phyloP scores from a whole-genome alignment of 306 rosid species.

The Inga leiocalycina region DNA sequence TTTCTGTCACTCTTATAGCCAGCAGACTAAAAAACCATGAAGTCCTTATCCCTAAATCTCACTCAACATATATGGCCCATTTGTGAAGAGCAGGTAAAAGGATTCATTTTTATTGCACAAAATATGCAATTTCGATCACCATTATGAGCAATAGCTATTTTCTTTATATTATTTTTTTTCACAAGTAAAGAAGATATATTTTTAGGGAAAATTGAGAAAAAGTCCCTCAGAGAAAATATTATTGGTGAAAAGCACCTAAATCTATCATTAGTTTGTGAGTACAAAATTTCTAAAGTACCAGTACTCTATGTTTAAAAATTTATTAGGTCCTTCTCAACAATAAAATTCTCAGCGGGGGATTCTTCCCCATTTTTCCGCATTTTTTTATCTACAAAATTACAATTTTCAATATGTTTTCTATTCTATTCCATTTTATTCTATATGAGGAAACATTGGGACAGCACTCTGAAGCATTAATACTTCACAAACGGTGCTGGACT shows the following conservation, averaged over 20 bases:
- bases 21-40: background rate
- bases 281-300: no score
- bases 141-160: background rate
- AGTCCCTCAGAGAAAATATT: no score
- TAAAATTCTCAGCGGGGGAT: no score
- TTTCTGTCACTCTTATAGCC: no score
- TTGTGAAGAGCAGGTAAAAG: background rate
- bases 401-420: background rate
- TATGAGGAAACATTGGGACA: slow-evolving; percentile 5
- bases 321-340: no score
- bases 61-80: background rate
- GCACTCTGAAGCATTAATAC: background rate
- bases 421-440: background rate
- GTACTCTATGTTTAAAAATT: no score
- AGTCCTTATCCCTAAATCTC: slow-evolving; percentile 8
- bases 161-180: background rate
- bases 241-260: no score
- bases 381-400: background rate
- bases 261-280: no score
- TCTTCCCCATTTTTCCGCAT: no score
- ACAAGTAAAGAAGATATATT: background rate
- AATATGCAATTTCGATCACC: background rate
- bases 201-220: no score
- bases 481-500: background rate
- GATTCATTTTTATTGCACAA: background rate